Conservation (phyloP, 2,329 filamentous ascomycete genomes). For the Hypoxylon sp. region DNA sequence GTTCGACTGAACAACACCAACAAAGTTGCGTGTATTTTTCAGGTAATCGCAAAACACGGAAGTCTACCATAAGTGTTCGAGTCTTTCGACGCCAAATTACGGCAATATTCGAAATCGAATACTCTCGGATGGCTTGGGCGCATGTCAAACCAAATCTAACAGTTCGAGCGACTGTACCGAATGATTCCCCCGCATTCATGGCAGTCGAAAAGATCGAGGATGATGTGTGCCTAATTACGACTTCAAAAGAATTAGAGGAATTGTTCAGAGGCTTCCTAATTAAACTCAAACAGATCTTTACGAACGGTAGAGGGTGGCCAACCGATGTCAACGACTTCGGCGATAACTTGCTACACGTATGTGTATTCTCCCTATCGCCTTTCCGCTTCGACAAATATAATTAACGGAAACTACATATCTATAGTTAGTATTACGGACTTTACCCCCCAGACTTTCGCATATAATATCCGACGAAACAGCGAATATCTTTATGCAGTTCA, state of each 20-base stretch:
- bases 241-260: neutral
- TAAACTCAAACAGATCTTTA: slow-evolving; percentile 13
- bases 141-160: slow-evolving; percentile 27
- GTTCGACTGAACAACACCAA: slow-evolving; percentile 8
- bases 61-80: slow-evolving; percentile 1
- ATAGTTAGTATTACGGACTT: neutral
- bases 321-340: slow-evolving; percentile 9
- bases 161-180: slow-evolving; percentile 15
- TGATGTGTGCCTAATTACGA: neutral
- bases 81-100: slow-evolving; percentile 11
- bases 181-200: slow-evolving; percentile 15
- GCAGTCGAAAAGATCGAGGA: neutral
- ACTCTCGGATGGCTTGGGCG: slow-evolving; percentile 19
- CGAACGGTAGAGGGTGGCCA: slow-evolving; percentile 23
- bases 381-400: neutral
- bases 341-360: slow-evolving; percentile 14
- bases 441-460: neutral
- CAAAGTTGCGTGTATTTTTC: slow-evolving; percentile 23
- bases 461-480: neutral
- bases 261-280: neutral
- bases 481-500: neutral
- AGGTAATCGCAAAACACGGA: slow-evolving; percentile 8
- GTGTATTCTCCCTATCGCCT: neutral
- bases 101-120: slow-evolving; percentile 9
- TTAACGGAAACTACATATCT: neutral